Evolutionary conservation across 1,139 yeast genomes (phyloP), one percentile per base, ranked within the genome.

Genomic region (Eremothecium cymbalariae): DNA sequence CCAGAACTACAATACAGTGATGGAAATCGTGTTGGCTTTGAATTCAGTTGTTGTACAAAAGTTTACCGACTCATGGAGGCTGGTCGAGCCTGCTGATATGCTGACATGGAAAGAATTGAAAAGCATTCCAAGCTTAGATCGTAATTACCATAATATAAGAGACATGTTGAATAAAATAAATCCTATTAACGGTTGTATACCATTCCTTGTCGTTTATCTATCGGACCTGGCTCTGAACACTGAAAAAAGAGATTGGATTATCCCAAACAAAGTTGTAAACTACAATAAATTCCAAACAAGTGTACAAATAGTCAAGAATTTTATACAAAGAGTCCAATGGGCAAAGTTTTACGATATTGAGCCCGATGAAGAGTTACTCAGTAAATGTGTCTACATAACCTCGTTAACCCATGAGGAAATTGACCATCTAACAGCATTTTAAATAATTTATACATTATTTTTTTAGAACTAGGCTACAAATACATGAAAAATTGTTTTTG

Each of bases 301-400:
- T 3, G 88, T 94, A 3, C 74, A 74, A 41, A 77, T 86, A 33
- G 88, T 85, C 28, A 81, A 82, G 54, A 75, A 81, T 6, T 70
- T 88, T 39, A 71, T 88, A 28, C 86, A 83, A 54, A 74, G 84
- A 51, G 82, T 85, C 36, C 94, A 84, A 52, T 84, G 95, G 93
- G 74, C 93, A 0, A 67, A 69, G 33, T 67, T 79, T 43, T 85
- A 83, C 61, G 56, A 62, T 23, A 55, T 71, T 11, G 57, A 62
- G 22, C 54, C 64, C 2, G 63, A 77, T 38, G 68, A 71, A 6
- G 88, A 82, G 38, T 58, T 85, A 20, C 60, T 86, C 41, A 80
- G 94, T 37, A 84, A 79, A 55, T 85, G 96, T 59, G 68, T 86
- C 29, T 86, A 86, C 59, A 71, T 86, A 42, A 77, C 82, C 47